Evolutionary conservation across 2,329 filamentous ascomycete species (phyloP).

Genomic region (Dothistroma septosporum): DNA sequence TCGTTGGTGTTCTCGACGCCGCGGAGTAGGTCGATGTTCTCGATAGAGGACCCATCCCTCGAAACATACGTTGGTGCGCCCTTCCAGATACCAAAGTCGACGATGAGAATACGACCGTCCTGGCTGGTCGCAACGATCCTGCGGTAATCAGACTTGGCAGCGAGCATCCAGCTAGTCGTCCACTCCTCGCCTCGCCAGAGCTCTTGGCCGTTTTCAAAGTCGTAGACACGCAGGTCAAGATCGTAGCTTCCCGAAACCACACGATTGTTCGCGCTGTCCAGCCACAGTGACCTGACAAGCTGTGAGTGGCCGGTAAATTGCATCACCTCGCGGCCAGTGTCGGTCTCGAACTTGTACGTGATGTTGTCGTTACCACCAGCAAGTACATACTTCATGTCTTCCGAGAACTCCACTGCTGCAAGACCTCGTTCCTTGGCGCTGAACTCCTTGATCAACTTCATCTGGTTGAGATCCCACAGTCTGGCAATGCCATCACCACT

Average conservation of each 20-base stretch:
- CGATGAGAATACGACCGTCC: constrained; percentile 83
- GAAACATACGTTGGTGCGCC: constrained; percentile 25
- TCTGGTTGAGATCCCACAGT: constrained; percentile 90
- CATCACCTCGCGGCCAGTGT: constrained; percentile 77
- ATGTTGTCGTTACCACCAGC: constrained; percentile 93
- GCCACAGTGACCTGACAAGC: constrained; percentile 83
- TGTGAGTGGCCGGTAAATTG: constrained; percentile 79
- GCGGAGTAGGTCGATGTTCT: constrained; percentile 50
- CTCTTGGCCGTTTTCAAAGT: constrained; percentile 73
- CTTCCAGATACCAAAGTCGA: constrained; percentile 70
- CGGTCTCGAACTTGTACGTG: constrained; percentile 93
- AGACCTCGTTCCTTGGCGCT: constrained; percentile 85
- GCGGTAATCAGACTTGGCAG: constrained; percentile 91
- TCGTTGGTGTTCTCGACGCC: constrained; percentile 26
- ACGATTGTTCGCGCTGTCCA: constrained; percentile 80
- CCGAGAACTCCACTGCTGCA: constrained; percentile 91
- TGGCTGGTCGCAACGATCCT: constrained; percentile 93
- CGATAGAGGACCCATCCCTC: constrained; percentile 43
- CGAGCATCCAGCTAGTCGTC: constrained; percentile 95
- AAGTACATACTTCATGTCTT: constrained; percentile 88
- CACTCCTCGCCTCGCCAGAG: constrained; percentile 86
- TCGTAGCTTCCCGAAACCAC: constrained; percentile 93
- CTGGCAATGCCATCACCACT: constrained; percentile 91
- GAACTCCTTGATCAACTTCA: constrained; percentile 86
- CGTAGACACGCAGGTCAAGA: constrained; percentile 90